These are phyloP conservation scores for Picochlorum sp. DNA, from an alignment of 139 green algal species.

Conservation along the genomic window DNA sequence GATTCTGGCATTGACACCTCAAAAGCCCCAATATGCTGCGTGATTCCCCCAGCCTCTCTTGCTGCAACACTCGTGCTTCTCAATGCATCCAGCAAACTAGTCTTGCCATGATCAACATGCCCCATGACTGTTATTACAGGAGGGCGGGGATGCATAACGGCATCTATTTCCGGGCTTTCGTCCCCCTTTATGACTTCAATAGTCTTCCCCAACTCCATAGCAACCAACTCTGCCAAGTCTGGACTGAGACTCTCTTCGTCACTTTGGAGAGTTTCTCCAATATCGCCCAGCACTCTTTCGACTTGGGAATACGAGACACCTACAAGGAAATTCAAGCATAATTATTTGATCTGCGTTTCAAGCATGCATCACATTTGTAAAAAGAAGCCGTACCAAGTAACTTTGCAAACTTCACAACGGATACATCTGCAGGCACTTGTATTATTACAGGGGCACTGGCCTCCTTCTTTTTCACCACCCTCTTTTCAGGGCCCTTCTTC, in stretches of 20 bases:
- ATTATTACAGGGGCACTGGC: background rate
- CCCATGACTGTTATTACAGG: constrained; percentile 87
- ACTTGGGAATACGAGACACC: constrained; percentile 8
- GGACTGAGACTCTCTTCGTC: constrained; percentile 35
- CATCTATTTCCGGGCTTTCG: background rate
- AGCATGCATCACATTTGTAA: background rate
- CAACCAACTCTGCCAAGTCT: constrained; percentile 59
- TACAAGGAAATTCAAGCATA: constrained; percentile 2
- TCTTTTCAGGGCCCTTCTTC: too few species aligned
- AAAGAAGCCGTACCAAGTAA: constrained; percentile 30
- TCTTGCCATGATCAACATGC: constrained; percentile 96
- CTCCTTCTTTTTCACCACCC: background rate
- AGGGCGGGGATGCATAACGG: constrained; percentile 35
- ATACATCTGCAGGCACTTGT: constrained; percentile 34
- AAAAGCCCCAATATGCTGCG: constrained; percentile 89
- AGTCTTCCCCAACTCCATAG: constrained; percentile 49
- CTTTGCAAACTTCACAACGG: constrained; percentile 27
- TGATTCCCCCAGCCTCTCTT: constrained; percentile 89
- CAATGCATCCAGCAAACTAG: constrained; percentile 80
- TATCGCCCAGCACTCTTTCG: constrained; percentile 28
- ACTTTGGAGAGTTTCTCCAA: constrained; percentile 25
- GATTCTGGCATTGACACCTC: constrained; percentile 61
- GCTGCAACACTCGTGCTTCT: constrained; percentile 72
- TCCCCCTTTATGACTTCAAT: background rate
- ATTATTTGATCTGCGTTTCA: background rate